Base-by-base conservation (phyloP, 2,329 filamentous ascomycete genomes). In the Beauveria medogensis region DNA sequence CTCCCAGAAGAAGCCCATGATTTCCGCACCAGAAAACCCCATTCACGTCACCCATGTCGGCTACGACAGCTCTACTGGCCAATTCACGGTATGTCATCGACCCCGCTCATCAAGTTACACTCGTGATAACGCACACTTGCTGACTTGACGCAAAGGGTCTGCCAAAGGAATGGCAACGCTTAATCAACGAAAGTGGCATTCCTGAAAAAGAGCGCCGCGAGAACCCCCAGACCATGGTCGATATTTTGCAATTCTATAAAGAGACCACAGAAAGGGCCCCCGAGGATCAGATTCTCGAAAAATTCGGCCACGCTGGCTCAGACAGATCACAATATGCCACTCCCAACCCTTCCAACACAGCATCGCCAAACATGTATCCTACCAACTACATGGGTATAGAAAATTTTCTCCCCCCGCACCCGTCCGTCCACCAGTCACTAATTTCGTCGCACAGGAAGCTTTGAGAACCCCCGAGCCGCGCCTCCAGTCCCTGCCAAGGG, bases 31-130 rank as follows among this genome's bases (percentile, higher is more conserved):
- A 59, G 92, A 96, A 75, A 97, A 99, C 69, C 94, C 94, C 54
- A 92, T 97, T 63, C 94, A 97, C 76, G 91, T 99, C 69, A 97
- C 93, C 61, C 94, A 99, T 75, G 94, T 99, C 66, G 93, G 93
- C 68, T 97, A 96, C 73, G 93, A 99, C 75, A 96, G 94, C 76
- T 84, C 90, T 69, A 97, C 94, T 3, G 94, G 94, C 66, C 91
- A 96, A 76, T 99, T 96, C 74, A 97, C 93, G 62, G 92, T 96
- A 81, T 71, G 87, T 83, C 58, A 62, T 54, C 18, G 46, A 58
- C 55, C 44, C 40, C 64, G 66, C 61, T 54, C 56, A 30, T 50
- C 55, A 56, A 56, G 28, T 61, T 61, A 46, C 40, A 54, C 61
- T 67, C 64, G 66, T 63, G 62, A 55, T 34, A 37, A 20, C 50